Percentiles rank a stretch among this genome's conserved stretches.
These are phyloP conservation scores for Triticum dicoccoides DNA, from an alignment of 176 grass and related monocot genomes.

Conservation along the genomic window DNA sequence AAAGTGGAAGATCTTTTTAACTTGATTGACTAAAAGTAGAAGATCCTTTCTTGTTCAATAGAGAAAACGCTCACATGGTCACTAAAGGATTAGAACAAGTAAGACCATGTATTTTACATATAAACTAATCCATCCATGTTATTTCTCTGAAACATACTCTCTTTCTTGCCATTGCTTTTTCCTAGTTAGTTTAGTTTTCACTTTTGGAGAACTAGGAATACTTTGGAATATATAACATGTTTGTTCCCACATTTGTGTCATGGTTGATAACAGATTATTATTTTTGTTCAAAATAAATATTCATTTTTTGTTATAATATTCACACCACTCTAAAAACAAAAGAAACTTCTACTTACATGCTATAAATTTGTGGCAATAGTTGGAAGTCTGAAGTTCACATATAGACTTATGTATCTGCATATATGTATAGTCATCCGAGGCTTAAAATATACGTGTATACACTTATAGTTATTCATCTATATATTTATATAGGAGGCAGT, in stretches of 20 bases:
- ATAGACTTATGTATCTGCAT: neutral
- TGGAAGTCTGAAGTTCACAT: neutral
- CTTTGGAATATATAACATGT: neutral
- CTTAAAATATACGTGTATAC: neutral
- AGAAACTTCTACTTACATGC: neutral
- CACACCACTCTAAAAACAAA: too few species aligned
- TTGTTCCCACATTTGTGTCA: neutral
- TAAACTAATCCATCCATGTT: neutral
- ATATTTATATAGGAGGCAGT: neutral
- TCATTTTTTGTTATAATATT: neutral
- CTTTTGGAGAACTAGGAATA: neutral
- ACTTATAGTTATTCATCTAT: neutral
- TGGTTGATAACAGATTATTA: neutral
- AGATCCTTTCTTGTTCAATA: neutral
- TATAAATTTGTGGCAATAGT: neutral
- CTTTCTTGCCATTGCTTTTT: neutral
- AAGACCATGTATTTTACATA: neutral
- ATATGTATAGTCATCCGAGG: neutral
- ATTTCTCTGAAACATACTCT: neutral
- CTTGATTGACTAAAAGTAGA: neutral
- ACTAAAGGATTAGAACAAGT: neutral
- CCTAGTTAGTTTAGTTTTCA: neutral
- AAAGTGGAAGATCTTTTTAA: neutral
- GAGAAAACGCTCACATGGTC: neutral
- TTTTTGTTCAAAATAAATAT: neutral